These are phyloP conservation scores for Tylopilus balloui DNA, from an alignment of 768 basidiomycete genomes.

Conservation along the genomic window DNA sequence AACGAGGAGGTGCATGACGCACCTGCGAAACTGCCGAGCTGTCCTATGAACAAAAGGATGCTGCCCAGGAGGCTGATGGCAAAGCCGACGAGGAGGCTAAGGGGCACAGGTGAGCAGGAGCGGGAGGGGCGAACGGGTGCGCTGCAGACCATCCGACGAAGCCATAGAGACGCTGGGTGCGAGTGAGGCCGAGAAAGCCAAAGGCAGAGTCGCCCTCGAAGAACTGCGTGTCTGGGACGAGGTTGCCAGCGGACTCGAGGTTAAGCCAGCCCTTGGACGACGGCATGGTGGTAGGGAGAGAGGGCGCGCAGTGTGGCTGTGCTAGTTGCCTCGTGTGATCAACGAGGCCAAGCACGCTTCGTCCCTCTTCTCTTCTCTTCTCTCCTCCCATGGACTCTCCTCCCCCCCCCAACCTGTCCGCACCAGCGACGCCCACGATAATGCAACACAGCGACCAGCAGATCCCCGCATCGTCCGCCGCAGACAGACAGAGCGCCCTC, in stretches of 20 bases:
- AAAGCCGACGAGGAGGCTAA: slow-evolving; percentile 71
- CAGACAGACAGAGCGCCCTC: slow-evolving; percentile 72
- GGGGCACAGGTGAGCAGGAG: neutral
- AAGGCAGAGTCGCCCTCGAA: slow-evolving; percentile 91
- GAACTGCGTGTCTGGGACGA: slow-evolving; percentile 73
- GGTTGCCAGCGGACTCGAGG: slow-evolving; percentile 59
- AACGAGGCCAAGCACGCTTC: slow-evolving; percentile 20
- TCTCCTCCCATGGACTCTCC: neutral
- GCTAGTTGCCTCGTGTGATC: slow-evolving; percentile 24
- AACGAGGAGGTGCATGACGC: slow-evolving; percentile 27
- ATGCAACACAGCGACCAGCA: slow-evolving; percentile 1
- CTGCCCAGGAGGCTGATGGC: slow-evolving; percentile 76
- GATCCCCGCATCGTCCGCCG: slow-evolving; percentile 36
- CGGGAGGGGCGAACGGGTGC: no score
- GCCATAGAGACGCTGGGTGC: slow-evolving; percentile 80
- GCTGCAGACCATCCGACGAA: slow-evolving; percentile 73
- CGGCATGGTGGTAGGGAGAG: slow-evolving; percentile 11
- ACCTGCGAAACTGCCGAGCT: slow-evolving; percentile 70
- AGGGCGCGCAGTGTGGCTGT: slow-evolving; percentile 7
- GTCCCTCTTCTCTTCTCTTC: neutral
- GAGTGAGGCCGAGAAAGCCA: slow-evolving; percentile 70
- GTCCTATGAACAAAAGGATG: slow-evolving; percentile 70
- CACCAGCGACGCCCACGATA: slow-evolving; percentile 37
- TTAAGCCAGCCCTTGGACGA: slow-evolving; percentile 82
- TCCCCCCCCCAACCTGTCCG: slow-evolving; percentile 36